Evolutionary conservation across 805 yeast genomes (phyloP).

Genomic region (Suhomyces sp.): DNA sequence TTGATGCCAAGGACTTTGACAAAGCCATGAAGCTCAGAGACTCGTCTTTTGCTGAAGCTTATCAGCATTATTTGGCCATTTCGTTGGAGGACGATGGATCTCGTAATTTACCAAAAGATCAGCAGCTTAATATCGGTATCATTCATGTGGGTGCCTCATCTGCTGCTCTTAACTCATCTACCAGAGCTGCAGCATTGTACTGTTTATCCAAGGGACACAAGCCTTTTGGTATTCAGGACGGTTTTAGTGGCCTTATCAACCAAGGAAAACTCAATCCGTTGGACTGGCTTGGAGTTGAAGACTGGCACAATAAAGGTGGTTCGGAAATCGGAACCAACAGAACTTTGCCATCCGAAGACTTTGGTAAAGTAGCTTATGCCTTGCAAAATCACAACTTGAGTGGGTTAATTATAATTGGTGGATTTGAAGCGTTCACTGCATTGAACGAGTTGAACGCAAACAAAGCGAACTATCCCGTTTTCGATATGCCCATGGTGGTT

Average conservation of each 20-base stretch:
- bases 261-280: slow-evolving; percentile 60
- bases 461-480: slow-evolving; percentile 61
- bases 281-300: slow-evolving; percentile 66
- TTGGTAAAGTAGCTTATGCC: slow-evolving; percentile 69
- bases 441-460: slow-evolving; percentile 63
- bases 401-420: slow-evolving; percentile 75
- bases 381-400: slow-evolving; percentile 66
- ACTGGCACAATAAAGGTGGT: slow-evolving; percentile 75
- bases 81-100: slow-evolving; percentile 35
- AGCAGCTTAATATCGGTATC: slow-evolving; percentile 63
- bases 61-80: slow-evolving; percentile 59
- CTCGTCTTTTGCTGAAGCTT: slow-evolving; percentile 64
- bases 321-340: slow-evolving; percentile 82
- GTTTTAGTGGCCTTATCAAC: slow-evolving; percentile 67
- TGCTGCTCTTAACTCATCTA: slow-evolving; percentile 76
- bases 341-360: slow-evolving; percentile 62
- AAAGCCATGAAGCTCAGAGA: slow-evolving; percentile 71
- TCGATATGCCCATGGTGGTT: slow-evolving; percentile 73
- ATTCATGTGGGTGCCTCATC: slow-evolving; percentile 81
- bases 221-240: slow-evolving; percentile 69
- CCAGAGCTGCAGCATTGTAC: slow-evolving; percentile 68
- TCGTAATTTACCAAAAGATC: slow-evolving; percentile 42
- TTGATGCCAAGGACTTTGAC: slow-evolving; percentile 61
- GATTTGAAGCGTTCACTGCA: slow-evolving; percentile 77
- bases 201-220: slow-evolving; percentile 75